These are phyloP conservation scores for Rhizomucor pusillus DNA, from an alignment of 371 early-diverging fungal species.

Conservation along the genomic window DNA sequence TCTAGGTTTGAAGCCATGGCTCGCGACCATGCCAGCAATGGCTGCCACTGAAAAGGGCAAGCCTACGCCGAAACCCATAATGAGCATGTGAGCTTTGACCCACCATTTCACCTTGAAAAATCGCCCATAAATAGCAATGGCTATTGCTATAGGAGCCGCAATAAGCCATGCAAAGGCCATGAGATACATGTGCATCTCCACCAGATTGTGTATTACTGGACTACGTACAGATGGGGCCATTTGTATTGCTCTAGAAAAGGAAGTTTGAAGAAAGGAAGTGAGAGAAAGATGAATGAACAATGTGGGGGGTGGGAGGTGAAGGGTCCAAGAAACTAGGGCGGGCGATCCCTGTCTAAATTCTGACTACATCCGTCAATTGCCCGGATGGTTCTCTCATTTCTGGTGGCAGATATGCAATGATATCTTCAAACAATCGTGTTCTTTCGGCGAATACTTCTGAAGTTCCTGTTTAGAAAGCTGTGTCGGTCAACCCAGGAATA, in stretches of 20 bases:
- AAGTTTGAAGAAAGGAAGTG: constrained; percentile 3
- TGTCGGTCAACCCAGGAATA: neutral
- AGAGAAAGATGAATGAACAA: neutral
- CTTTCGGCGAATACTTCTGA: constrained; percentile 43
- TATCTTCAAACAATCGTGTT: constrained; percentile 63
- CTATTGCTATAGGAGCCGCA: constrained; percentile 30
- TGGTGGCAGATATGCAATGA: constrained; percentile 77
- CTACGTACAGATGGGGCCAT: neutral
- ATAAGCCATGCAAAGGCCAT: constrained; percentile 35
- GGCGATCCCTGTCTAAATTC: constrained; percentile 16
- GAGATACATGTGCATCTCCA: constrained; percentile 22
- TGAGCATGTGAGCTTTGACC: constrained; percentile 32
- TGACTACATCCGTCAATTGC: constrained; percentile 71
- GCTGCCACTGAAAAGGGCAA: constrained; percentile 26
- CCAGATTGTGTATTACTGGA: constrained; percentile 11
- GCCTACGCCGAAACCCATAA: constrained; percentile 26
- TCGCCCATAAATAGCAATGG: constrained; percentile 27
- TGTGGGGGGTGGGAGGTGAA: neutral
- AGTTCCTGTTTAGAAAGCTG: constrained; percentile 2
- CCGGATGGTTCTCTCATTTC: constrained; percentile 79
- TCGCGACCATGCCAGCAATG: constrained; percentile 16
- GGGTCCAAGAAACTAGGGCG: neutral
- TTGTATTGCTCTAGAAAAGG: constrained; percentile 3
- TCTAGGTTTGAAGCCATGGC: constrained; percentile 15
- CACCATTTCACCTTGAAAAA: constrained; percentile 26